phyloP scores from a whole-genome alignment of 2,329 filamentous ascomycete genomes.

The Monascus ruber region DNA sequence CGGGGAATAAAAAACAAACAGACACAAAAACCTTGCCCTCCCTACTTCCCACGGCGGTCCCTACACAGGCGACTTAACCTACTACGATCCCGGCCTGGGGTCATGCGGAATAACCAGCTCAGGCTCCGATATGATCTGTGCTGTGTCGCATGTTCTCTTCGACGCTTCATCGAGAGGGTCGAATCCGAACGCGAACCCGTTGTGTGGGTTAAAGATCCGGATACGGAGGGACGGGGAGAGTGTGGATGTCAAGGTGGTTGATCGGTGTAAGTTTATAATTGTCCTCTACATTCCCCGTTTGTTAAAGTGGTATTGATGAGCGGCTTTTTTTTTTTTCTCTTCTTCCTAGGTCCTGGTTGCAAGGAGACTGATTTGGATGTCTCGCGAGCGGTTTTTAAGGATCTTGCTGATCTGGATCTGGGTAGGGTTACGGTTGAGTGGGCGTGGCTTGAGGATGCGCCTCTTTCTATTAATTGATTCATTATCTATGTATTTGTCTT shows the following conservation, averaged over 20 bases:
- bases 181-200: constrained; percentile 52
- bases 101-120: constrained; percentile 53
- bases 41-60: constrained; percentile 39
- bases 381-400: constrained; percentile 36
- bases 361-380: constrained; percentile 40
- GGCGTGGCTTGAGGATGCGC: constrained; percentile 38
- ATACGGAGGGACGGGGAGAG: constrained; percentile 45
- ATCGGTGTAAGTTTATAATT: constrained; percentile 42
- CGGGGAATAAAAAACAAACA: constrained; percentile 1
- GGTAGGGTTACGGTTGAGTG: constrained; percentile 40
- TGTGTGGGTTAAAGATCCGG: constrained; percentile 58
- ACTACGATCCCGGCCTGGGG: constrained; percentile 55
- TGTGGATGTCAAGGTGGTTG: constrained; percentile 55
- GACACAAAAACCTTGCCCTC: constrained; percentile 36
- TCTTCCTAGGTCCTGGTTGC: constrained; percentile 33
- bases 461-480: constrained; percentile 10
- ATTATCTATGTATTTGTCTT: background rate
- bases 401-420: constrained; percentile 34
- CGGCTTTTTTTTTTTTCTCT: no score
- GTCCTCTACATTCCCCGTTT: no score
- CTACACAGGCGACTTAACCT: constrained; percentile 56
- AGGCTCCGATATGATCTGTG: constrained; percentile 49
- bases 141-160: constrained; percentile 57
- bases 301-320: no score
- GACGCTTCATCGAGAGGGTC: constrained; percentile 44